Evolutionary conservation across 169 alveolate species (phyloP).

Genomic region (Cryptosporidium ubiquitum): DNA sequence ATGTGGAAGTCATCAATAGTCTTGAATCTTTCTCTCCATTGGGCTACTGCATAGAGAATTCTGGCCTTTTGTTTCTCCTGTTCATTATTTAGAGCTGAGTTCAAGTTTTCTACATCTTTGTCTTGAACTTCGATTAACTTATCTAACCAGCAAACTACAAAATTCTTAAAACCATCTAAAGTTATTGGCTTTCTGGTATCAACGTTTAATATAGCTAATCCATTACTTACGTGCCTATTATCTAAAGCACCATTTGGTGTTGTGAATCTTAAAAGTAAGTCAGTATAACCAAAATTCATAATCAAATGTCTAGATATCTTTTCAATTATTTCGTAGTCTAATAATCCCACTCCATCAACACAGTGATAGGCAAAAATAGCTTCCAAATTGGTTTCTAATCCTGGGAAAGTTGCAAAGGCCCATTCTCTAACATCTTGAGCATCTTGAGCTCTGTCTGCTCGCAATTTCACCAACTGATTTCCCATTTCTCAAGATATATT

Average conservation of each 20-base stretch:
- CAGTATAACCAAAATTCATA: conserved; percentile 70
- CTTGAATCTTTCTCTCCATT: conserved; percentile 73
- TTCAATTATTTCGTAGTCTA: conserved; percentile 49
- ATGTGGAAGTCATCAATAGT: conserved; percentile 71
- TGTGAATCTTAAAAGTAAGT: conserved; percentile 45
- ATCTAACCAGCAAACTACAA: conserved; percentile 70
- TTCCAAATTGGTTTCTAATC: conserved; percentile 58
- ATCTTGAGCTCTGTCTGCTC: conserved; percentile 68
- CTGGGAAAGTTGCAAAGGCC: conserved; percentile 73
- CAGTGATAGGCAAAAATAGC: conserved; percentile 71
- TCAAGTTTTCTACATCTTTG: conserved; percentile 55
- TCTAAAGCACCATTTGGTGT: conserved; percentile 43
- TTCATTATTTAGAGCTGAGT: conserved; percentile 44
- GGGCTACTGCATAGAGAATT: conserved; percentile 62
- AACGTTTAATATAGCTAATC: conserved; percentile 35
- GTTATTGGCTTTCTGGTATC: conserved; percentile 58
- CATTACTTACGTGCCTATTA: conserved; percentile 37
- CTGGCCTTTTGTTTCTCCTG: conserved; percentile 71
- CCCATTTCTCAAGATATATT: conserved; percentile 43
- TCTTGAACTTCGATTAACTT: conserved; percentile 58
- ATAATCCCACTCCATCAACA: conserved; percentile 49
- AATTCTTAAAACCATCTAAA: conserved; percentile 51
- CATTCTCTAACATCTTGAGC: conserved; percentile 70
- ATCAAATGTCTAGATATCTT: conserved; percentile 57
- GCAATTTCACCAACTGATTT: conserved; percentile 60